Evolutionary conservation across 2,329 filamentous ascomycete genomes (phyloP).

Genomic region (Raffaelea albimanens): DNA sequence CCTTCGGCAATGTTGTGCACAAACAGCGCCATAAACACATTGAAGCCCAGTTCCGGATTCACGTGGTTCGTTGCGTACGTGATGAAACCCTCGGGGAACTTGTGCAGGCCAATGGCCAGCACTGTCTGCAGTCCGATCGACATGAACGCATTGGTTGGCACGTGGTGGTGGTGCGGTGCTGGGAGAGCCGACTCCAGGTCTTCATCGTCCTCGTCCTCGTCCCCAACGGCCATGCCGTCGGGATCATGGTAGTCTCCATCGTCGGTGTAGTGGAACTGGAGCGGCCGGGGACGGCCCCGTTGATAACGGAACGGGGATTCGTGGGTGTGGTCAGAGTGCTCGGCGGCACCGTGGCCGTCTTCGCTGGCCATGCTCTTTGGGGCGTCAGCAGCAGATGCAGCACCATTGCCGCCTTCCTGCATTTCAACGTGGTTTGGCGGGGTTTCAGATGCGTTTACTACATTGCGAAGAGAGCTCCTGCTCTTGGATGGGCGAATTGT

Average conservation of each 20-base stretch:
- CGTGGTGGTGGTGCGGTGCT: slow-evolving; percentile 77
- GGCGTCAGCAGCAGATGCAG: neutral
- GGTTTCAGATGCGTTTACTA: too few species aligned
- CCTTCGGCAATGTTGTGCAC: slow-evolving; percentile 98
- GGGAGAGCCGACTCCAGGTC: slow-evolving; percentile 9
- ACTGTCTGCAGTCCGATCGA: slow-evolving; percentile 94
- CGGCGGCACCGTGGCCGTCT: slow-evolving; percentile 4
- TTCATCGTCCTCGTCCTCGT: slow-evolving; percentile 10
- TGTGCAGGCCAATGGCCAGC: slow-evolving; percentile 90
- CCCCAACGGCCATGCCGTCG: slow-evolving; percentile 5
- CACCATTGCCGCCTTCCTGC: too few species aligned
- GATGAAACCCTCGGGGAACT: slow-evolving; percentile 79
- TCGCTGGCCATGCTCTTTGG: neutral
- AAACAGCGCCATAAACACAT: slow-evolving; percentile 90
- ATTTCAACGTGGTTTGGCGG: too few species aligned
- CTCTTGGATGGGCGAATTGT: too few species aligned
- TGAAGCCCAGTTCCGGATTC: slow-evolving; percentile 77
- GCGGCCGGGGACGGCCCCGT: slow-evolving; percentile 5
- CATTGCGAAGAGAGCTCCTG: too few species aligned
- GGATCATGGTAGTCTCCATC: slow-evolving; percentile 4
- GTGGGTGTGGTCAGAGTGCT: slow-evolving; percentile 8
- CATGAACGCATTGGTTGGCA: slow-evolving; percentile 86
- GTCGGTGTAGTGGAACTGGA: slow-evolving; percentile 6
- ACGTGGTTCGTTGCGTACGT: slow-evolving; percentile 97
- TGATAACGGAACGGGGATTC: neutral